phyloP scores from a whole-genome alignment of 163 green algal genomes.

The Chloromonas sp. region DNA sequence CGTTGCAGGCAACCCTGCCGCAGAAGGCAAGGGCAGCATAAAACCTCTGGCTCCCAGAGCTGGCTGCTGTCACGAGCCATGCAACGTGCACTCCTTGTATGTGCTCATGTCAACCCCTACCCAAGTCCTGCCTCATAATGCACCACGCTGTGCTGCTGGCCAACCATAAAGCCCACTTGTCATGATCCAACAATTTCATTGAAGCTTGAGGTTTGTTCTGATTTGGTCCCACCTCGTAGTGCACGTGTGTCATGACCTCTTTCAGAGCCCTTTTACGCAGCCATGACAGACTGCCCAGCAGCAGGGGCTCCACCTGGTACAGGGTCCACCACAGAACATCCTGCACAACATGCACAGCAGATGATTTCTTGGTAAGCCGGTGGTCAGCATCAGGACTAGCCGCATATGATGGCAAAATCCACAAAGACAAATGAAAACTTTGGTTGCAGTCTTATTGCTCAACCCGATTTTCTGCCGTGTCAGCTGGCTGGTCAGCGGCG shows the following conservation, averaged over 20 bases:
- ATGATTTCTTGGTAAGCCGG: neutral
- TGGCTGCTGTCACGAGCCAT: neutral
- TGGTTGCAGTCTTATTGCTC: neutral
- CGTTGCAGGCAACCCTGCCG: no score
- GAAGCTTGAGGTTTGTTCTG: neutral
- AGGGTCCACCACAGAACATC: constrained; percentile 93
- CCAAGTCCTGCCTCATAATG: no score
- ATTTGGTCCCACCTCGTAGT: constrained; percentile 77
- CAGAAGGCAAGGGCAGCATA: no score
- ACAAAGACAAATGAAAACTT: neutral
- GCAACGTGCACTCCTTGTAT: neutral
- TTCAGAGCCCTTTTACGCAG: constrained; percentile 71
- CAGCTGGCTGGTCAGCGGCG: neutral
- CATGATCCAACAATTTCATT: neutral
- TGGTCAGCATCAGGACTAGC: neutral
- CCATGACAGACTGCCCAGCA: constrained; percentile 53
- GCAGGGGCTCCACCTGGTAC: constrained; percentile 73
- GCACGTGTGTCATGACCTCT: constrained; percentile 89
- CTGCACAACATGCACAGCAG: constrained; percentile 29
- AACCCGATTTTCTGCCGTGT: neutral
- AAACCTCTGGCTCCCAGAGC: neutral
- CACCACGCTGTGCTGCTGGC: no score
- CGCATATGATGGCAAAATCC: neutral
- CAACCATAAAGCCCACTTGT: neutral
- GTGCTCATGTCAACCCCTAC: no score